Conservation (phyloP, 345 rosid species). For the Viola odorata region DNA sequence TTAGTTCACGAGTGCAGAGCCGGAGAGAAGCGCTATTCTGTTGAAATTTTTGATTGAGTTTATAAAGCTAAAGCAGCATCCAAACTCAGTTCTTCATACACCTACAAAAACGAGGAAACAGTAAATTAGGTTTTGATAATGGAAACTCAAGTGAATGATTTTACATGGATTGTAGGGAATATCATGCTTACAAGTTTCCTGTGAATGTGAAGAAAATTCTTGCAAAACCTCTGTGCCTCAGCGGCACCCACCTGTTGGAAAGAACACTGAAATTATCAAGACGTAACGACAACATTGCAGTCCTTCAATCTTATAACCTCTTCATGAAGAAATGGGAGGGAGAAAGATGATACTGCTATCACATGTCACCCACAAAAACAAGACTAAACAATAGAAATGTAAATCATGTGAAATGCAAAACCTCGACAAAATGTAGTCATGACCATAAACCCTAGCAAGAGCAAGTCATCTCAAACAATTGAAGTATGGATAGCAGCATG, state of each 20-base stretch:
- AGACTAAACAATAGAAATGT: slow-evolving; percentile 6
- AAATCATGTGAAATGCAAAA: too few relatives aligned
- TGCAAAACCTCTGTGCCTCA: slow-evolving; percentile 74
- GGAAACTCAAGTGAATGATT: background rate
- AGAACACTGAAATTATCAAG: too few relatives aligned
- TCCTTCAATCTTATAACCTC: slow-evolving; percentile 49
- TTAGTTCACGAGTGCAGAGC: background rate
- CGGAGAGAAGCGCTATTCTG: slow-evolving; percentile 7
- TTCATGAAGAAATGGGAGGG: too few relatives aligned
- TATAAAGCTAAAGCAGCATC: slow-evolving; percentile 50
- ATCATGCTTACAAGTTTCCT: slow-evolving; percentile 54
- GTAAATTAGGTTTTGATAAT: background rate
- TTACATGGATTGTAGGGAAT: background rate
- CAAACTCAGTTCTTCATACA: slow-evolving; percentile 52
- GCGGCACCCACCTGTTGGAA: slow-evolving; percentile 48
- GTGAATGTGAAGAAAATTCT: slow-evolving; percentile 68
- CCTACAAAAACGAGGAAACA: slow-evolving; percentile 28
- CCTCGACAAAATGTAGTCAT: too few relatives aligned
- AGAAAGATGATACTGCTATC: too few relatives aligned
- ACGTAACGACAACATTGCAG: too few relatives aligned
- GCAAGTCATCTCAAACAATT: background rate
- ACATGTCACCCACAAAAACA: too few relatives aligned
- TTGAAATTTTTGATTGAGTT: slow-evolving; percentile 19
- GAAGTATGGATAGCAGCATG: too few relatives aligned
- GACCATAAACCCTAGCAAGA: too few relatives aligned